These are phyloP conservation scores for Lactarius evosmus DNA, from an alignment of 768 basidiomycete species.

Conservation along the genomic window DNA sequence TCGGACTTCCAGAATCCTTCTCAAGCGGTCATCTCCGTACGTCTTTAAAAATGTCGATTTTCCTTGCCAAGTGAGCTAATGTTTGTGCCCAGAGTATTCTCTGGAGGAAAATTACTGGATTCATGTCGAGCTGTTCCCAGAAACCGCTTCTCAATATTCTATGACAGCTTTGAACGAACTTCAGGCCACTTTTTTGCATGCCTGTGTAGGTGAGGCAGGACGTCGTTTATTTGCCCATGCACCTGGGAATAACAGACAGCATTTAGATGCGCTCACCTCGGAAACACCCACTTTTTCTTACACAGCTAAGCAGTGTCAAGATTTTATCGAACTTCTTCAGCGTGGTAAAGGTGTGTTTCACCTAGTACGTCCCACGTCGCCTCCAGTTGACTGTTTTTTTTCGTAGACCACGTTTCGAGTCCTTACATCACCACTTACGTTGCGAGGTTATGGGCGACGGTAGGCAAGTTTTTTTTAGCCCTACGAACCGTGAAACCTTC, in stretches of 20 bases:
- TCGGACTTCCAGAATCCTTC: neutral
- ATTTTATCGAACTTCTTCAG: neutral
- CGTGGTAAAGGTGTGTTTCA: neutral
- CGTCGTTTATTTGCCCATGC: neutral
- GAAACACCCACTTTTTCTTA: neutral
- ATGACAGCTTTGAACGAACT: no score
- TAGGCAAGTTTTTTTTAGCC: neutral
- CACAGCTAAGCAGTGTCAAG: neutral
- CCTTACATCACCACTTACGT: neutral
- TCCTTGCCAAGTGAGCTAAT: neutral
- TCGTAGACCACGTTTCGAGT: neutral
- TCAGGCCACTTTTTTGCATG: no score
- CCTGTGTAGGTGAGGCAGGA: no score
- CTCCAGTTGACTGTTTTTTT: no score
- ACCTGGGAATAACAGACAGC: neutral
- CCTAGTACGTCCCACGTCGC: neutral
- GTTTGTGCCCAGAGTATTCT: neutral
- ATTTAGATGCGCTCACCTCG: neutral
- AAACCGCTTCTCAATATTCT: no score
- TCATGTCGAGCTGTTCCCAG: no score
- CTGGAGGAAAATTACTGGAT: slow-evolving; percentile 12
- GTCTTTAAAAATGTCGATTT: neutral
- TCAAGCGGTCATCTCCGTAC: neutral
- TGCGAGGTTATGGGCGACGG: neutral
- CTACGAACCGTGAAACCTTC: neutral